phyloP scores from a whole-genome alignment of 225 moss, liverwort and hornwort species.

The Marchantia paleacea region DNA sequence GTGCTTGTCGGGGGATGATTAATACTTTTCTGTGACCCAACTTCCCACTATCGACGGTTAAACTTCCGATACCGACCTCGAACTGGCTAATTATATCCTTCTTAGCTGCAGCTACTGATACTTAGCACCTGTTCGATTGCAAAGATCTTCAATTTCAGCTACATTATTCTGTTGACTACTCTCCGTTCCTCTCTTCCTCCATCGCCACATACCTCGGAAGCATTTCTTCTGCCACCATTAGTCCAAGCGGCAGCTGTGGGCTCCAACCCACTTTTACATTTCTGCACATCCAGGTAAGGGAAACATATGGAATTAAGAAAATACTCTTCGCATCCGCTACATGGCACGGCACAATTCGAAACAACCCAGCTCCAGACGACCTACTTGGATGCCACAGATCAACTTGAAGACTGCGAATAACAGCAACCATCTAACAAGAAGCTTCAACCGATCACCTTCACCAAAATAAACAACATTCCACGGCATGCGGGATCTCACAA shows the following conservation, averaged over 20 bases:
- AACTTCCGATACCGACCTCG: background rate
- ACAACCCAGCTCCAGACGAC: background rate
- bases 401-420: background rate
- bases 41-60: slow-evolving; percentile 5
- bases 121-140: background rate
- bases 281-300: slow-evolving; percentile 24
- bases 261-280: slow-evolving; percentile 28
- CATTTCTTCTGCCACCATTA: slow-evolving; percentile 37
- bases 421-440: background rate
- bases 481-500: background rate
- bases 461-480: background rate
- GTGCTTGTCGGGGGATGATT: slow-evolving; percentile 10
- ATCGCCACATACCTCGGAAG: slow-evolving; percentile 36
- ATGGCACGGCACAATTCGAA: background rate
- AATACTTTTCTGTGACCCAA: slow-evolving; percentile 1
- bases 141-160: slow-evolving; percentile 5
- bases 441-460: background rate
- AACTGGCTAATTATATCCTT: background rate
- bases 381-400: too few relatives aligned
- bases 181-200: background rate
- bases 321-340: background rate
- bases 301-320: background rate
- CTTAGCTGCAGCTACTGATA: slow-evolving; percentile 10
- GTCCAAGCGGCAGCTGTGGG: slow-evolving; percentile 27
- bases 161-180: background rate